Evolutionary conservation across 345 rosid species (phyloP), one percentile per base, ranked within the genome.

Genomic region (Ceriops decandra): DNA sequence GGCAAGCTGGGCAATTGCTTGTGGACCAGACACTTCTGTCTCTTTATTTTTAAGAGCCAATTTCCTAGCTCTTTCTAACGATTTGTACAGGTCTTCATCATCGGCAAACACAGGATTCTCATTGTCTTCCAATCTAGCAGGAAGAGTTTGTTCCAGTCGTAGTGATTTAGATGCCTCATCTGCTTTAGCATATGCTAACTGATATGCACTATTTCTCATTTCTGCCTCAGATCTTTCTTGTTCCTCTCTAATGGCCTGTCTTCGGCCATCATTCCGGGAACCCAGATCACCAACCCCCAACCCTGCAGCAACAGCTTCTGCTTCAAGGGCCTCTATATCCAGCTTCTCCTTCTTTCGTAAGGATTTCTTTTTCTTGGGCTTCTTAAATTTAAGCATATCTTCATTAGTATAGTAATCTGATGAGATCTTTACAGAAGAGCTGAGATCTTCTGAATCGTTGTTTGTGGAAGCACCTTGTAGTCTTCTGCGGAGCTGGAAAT

Each of bases 241-340:
- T 73, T 90, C 93, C 75, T 88, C 90, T 72, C 75, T 91, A 76
- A 87, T 71, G 66, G 92, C 92, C 77, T 84, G 92, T 81, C 95
- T 88, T 85, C 80, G 87, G 52, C 83, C 86, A 69, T 90, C 93
- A 68, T 81, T 87, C 72, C 99, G 87, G 72, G 99, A 85, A 74
- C 99, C 98, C 72, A 88, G 99, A 84, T 95, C 99, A 67, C 83
- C 91, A 67, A 77, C 79, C 72, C 90, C 98, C 72, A 95, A 78
- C 26, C 99, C 99, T 26, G 88, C 71, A 65, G 99, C 80, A 63
- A 84, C 71, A 42, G 98, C 99, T 80, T 88, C 98, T 51, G 89
- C 90, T 91, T 95, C 99, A 68, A 95, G 95, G 62, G 85, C 86
- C 73, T 81, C 89, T 77, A 95, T 36, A 79, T 95, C 93, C 82